Evolutionary conservation across 805 yeast genomes (phyloP).

Genomic region (Hermanozyma aechmeae): DNA sequence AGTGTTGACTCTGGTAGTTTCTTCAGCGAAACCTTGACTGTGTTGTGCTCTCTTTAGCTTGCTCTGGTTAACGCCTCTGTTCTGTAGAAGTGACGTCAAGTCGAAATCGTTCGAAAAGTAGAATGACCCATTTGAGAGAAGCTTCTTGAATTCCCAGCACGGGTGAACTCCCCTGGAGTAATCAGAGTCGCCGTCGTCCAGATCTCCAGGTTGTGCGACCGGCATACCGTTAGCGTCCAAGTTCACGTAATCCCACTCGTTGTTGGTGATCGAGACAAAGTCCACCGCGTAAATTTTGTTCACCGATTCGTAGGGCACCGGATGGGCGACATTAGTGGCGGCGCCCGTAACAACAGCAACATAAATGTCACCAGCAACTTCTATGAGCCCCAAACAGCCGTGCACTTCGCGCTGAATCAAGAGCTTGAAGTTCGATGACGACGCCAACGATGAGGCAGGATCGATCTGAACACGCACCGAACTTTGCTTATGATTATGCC

Average conservation of each 20-base stretch:
- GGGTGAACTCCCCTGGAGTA: conserved; percentile 47
- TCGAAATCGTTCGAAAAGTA: conserved; percentile 91
- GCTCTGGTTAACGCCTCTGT: conserved; percentile 46
- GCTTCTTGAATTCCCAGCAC: conserved; percentile 67
- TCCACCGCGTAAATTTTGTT: conserved; percentile 80
- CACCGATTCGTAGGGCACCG: conserved; percentile 70
- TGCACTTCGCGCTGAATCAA: conserved; percentile 32
- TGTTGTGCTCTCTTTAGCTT: conserved; percentile 6
- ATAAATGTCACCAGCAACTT: conserved; percentile 57
- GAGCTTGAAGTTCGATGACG: conserved; percentile 35
- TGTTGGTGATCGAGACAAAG: conserved; percentile 63
- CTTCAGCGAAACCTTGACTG: too few species aligned
- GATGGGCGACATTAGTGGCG: conserved; percentile 63
- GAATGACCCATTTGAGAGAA: conserved; percentile 81
- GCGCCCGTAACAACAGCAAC: conserved; percentile 75
- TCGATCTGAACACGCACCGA: background rate
- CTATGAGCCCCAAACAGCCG: conserved; percentile 78
- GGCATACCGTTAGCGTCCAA: conserved; percentile 65
- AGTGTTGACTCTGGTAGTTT: conserved; percentile 4
- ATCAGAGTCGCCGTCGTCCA: conserved; percentile 16
- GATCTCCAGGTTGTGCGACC: conserved; percentile 28
- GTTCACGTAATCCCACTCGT: conserved; percentile 74
- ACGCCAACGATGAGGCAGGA: conserved; percentile 28
- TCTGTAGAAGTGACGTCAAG: conserved; percentile 77
- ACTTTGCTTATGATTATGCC: background rate